Conservation (phyloP, 78 protist genomes). For the Isochrysis galbana region DNA sequence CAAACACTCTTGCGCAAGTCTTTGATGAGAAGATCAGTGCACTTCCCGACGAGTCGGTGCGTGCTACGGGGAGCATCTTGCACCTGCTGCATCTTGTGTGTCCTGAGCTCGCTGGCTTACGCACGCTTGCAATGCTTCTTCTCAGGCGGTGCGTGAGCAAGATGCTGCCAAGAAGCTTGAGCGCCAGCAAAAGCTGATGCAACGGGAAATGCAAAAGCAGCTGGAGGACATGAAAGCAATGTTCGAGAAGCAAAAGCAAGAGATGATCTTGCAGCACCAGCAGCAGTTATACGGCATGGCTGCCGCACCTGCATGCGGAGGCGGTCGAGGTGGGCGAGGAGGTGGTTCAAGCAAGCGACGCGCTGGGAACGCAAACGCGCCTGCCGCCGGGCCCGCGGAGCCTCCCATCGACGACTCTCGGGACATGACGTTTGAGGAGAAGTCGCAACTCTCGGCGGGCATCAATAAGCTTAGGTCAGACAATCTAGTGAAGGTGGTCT, state of each 20-base stretch:
- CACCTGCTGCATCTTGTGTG: too few species aligned
- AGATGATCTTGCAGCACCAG: not conserved
- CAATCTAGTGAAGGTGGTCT: not conserved
- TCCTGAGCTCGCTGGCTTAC: too few species aligned
- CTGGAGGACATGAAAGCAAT: not conserved
- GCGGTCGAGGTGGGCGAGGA: not conserved
- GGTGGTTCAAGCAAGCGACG: not conserved
- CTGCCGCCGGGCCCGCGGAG: not conserved
- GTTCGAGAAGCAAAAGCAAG: not conserved
- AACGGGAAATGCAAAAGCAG: not conserved
- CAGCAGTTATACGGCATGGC: not conserved
- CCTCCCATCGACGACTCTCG: not conserved
- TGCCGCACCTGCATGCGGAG: not conserved
- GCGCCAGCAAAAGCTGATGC: not conserved
- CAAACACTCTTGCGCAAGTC: not conserved
- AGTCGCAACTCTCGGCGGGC: not conserved
- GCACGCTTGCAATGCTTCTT: too few species aligned
- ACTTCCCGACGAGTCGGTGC: not conserved
- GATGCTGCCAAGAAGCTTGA: not conserved
- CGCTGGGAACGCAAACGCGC: not conserved
- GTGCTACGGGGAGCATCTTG: too few species aligned
- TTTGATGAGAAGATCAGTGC: not conserved
- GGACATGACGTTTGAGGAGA: conserved; percentile 11
- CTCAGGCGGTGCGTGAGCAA: not conserved
- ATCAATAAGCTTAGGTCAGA: not conserved